phyloP scores from a whole-genome alignment of 345 rosid species.

The Gossypium turneri region DNA sequence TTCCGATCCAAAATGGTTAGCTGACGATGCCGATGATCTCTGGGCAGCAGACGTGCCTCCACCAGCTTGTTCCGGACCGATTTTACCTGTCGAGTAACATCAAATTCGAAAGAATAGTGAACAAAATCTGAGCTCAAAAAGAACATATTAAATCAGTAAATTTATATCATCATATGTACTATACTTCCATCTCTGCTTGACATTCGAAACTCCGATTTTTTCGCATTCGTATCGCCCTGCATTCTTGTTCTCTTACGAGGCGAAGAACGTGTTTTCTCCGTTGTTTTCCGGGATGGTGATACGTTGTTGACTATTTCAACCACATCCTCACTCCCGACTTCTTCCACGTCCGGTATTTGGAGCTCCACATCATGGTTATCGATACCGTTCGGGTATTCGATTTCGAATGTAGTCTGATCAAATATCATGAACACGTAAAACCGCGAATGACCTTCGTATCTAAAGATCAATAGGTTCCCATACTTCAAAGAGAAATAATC shows the following conservation, averaged over 20 bases:
- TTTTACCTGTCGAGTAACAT: not conserved
- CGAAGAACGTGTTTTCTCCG: not conserved
- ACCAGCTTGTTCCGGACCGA: not conserved
- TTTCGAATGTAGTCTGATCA: slow-evolving; percentile 9
- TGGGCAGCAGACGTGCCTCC: not conserved
- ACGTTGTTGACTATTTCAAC: not conserved
- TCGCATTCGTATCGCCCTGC: not conserved
- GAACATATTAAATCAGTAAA: not conserved
- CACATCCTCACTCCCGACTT: not conserved
- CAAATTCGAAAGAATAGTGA: not conserved
- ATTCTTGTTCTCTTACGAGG: not conserved
- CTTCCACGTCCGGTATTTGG: not conserved
- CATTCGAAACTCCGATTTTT: not conserved
- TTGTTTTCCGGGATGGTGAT: not conserved
- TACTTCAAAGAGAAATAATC: slow-evolving; percentile 6
- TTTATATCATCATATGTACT: not conserved
- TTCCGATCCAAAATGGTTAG: not conserved
- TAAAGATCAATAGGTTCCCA: slow-evolving; percentile 12
- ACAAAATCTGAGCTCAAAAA: not conserved
- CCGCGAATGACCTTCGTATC: slow-evolving; percentile 3
- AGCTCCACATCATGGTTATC: not conserved
- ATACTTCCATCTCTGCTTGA: not conserved
- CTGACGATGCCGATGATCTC: not conserved
- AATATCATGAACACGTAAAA: slow-evolving; percentile 15
- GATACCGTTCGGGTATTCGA: not conserved